A percentile compares a stretch with the other conserved stretches of the same genome.
Evolutionary conservation across 129 eudicot genomes (phyloP).

Genomic region (Pseudognaphalium luteoalbum): DNA sequence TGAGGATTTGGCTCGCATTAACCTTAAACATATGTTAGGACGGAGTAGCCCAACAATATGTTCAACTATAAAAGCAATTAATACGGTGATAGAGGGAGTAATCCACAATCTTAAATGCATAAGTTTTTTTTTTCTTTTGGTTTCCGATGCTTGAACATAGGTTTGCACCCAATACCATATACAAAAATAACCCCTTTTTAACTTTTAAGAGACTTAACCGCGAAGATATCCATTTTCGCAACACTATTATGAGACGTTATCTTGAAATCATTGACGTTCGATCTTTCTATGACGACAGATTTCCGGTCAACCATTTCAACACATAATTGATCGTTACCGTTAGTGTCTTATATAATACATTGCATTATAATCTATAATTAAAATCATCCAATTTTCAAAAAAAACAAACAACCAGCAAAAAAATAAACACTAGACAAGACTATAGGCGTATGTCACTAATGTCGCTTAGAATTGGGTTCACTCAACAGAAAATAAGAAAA

Average conservation of each 20-base stretch:
- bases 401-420: constrained; percentile 22
- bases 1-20: too few species aligned
- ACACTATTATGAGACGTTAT: background rate
- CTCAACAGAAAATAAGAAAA: constrained; percentile 40
- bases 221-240: too few species aligned
- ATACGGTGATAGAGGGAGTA: too few species aligned
- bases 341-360: background rate
- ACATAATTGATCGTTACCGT: constrained; percentile 3
- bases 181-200: too few species aligned
- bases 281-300: background rate
- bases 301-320: background rate
- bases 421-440: constrained; percentile 33
- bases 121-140: too few species aligned
- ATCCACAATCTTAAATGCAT: too few species aligned
- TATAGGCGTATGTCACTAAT: constrained; percentile 32
- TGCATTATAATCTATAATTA: background rate
- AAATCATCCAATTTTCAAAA: constrained; percentile 11
- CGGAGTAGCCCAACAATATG: too few species aligned
- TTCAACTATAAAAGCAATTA: too few species aligned
- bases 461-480: constrained; percentile 40
- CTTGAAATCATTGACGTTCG: background rate
- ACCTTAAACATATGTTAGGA: too few species aligned
- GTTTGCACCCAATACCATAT: too few species aligned
- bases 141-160: too few species aligned
- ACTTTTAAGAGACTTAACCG: too few species aligned